Base-by-base conservation (phyloP, 306 rosid species). In the Oxytropis ochrocephala region DNA sequence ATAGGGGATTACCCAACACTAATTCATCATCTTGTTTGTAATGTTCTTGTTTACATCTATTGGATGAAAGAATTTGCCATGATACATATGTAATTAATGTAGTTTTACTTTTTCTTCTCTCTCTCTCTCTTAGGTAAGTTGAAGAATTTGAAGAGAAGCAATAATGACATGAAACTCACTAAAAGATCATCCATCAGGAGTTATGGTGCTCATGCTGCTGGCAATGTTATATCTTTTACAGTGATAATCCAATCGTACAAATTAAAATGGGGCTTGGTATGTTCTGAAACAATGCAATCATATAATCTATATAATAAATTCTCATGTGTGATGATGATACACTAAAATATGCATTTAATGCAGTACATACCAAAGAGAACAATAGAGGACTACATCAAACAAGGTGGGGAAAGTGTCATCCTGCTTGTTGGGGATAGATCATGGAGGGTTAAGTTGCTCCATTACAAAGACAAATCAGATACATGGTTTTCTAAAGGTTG, bases 401-500 rank as follows among this genome's bases (percentile, higher is more conserved):
- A 8, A 7, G 65, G 64, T 5, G 46, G 4, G 32, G 49, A 74
- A 74, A 17, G 2, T 74, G 78, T 53, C 1, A 64, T 3, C 0
- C 48, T 74, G 33, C 6, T 52, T 8, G 72, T 64, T 53, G 78
- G 57, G n/a, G 39, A 66, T 11, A 64, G 42, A 43, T 35, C 19
- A 43, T 75, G 73, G 73, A 64, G 9, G 43, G 29, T 75, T 43
- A 55, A 14, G 5, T 33, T 75, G 39, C 13, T 19, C 7, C 11
- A 44, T 44, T 65, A 75, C 27, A 1, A 0, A 55, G 0, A 43
- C 10, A 3, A 1, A 1, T 6, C 59, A 7, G 0, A 0, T 0
- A 4, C 14, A 18, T 66, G 6, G 9, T 12, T 75, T 10, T 30
- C 52, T 14, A 24, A 9, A 65, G 6, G 70, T 0, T 75, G 73